Percentiles rank a stretch among this genome's conserved stretches.
Conservation (phyloP, 305 asterid species). For the Fraxinus latifolia region DNA sequence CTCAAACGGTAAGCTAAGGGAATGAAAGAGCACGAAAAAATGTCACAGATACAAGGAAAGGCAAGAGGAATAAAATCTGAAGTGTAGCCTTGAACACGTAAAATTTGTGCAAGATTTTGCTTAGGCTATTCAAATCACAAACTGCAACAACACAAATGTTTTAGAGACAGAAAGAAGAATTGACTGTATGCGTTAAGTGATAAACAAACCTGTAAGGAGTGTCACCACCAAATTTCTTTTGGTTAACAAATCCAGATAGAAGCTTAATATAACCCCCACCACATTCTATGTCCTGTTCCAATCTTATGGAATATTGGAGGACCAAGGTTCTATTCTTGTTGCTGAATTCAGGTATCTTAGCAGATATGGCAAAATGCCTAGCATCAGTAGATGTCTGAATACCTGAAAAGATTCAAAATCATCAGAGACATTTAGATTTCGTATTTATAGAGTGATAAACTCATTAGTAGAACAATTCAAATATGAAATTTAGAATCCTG, state of each 20-base stretch:
- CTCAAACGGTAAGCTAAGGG: neutral
- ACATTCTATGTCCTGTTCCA: constrained; percentile 94
- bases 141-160: constrained; percentile 29
- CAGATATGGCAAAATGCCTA: constrained; percentile 81
- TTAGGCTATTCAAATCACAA: neutral
- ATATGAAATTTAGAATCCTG: neutral
- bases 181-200: neutral
- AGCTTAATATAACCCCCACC: constrained; percentile 96
- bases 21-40: neutral
- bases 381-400: constrained; percentile 82
- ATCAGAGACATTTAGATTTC: neutral
- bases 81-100: neutral
- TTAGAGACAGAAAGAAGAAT: neutral
- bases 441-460: neutral
- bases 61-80: neutral
- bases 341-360: constrained; percentile 82
- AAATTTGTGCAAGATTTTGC: neutral
- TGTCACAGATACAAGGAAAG: neutral
- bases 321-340: constrained; percentile 84
- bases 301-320: constrained; percentile 72
- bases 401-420: constrained; percentile 42
- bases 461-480: neutral
- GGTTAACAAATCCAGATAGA: constrained; percentile 86
- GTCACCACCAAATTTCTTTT: constrained; percentile 92
- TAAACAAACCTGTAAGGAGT: constrained; percentile 79